Conservation (phyloP, 1,139 yeast genomes). For the Debaryomycetaceae sp. region DNA sequence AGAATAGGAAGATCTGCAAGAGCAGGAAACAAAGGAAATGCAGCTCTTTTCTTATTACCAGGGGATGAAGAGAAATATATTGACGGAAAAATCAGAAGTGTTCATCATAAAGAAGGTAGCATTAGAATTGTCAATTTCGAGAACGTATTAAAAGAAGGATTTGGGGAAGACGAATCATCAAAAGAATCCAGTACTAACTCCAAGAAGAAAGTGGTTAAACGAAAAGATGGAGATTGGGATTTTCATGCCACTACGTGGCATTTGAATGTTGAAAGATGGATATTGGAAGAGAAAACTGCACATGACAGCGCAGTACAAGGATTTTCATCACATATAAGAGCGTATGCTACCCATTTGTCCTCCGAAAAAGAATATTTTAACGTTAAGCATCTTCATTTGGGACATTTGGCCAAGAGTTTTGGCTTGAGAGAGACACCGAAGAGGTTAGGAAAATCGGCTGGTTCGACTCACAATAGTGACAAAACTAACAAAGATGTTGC, state of each 20-base stretch:
- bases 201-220: slow-evolving; percentile 21
- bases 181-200: slow-evolving; percentile 8
- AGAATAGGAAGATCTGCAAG: slow-evolving; percentile 75
- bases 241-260: slow-evolving; percentile 97
- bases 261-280: slow-evolving; percentile 82
- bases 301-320: slow-evolving; percentile 70
- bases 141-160: slow-evolving; percentile 55
- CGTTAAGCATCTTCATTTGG: slow-evolving; percentile 78
- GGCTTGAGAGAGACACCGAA: slow-evolving; percentile 95
- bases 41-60: slow-evolving; percentile 75
- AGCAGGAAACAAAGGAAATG: slow-evolving; percentile 64
- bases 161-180: slow-evolving; percentile 35
- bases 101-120: slow-evolving; percentile 59
- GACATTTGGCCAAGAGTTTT: slow-evolving; percentile 92
- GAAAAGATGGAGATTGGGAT: slow-evolving; percentile 67
- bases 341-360: slow-evolving; percentile 93
- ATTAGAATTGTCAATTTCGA: slow-evolving; percentile 47
- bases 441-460: slow-evolving; percentile 50
- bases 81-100: slow-evolving; percentile 44
- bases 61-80: slow-evolving; percentile 85
- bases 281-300: slow-evolving; percentile 61
- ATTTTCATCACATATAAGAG: slow-evolving; percentile 85
- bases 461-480: slow-evolving; percentile 17
- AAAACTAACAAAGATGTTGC: slow-evolving; percentile 15
- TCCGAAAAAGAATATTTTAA: slow-evolving; percentile 77